These are phyloP conservation scores for Boletellus ananas DNA, from an alignment of 768 basidiomycete species.

Conservation along the genomic window DNA sequence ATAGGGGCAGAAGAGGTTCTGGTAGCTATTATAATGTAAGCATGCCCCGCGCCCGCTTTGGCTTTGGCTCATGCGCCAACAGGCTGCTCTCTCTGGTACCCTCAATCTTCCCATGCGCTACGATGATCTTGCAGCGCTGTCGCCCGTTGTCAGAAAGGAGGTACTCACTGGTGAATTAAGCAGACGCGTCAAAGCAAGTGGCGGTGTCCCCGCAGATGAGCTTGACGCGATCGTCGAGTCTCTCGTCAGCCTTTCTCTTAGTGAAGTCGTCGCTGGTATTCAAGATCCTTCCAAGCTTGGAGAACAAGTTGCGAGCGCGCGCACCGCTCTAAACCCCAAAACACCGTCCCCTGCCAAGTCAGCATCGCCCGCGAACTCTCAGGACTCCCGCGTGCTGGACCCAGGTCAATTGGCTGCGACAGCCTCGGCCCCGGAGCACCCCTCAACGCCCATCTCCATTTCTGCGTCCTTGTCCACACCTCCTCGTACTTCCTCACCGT, in stretches of 20 bases:
- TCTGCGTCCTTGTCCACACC: constrained; percentile 74
- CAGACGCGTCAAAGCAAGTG: constrained; percentile 62
- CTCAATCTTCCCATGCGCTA: constrained; percentile 83
- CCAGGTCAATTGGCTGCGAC: constrained; percentile 62
- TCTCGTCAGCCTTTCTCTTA: constrained; percentile 65
- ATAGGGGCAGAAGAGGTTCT: constrained; percentile 71
- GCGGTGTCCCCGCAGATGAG: constrained; percentile 50
- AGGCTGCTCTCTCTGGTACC: constrained; percentile 81
- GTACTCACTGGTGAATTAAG: constrained; percentile 80
- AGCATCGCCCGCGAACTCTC: constrained; percentile 52
- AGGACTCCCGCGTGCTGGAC: constrained; percentile 69
- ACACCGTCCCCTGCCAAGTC: constrained; percentile 46
- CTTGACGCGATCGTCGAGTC: constrained; percentile 67
- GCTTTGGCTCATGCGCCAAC: constrained; percentile 1
- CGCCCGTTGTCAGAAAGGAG: constrained; percentile 84
- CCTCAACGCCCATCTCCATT: constrained; percentile 79
- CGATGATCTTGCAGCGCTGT: constrained; percentile 75
- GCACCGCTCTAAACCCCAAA: constrained; percentile 34
- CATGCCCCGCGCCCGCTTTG: constrained; percentile 1
- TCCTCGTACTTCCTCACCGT: constrained; percentile 79
- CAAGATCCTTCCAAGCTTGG: constrained; percentile 64
- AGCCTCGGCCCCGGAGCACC: constrained; percentile 87
- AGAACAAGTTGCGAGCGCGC: constrained; percentile 55
- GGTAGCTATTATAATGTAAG: constrained; percentile 84
- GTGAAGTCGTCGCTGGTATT: constrained; percentile 72